Evolutionary conservation across 208 protist species (phyloP), one percentile per base, ranked within the genome.

Genomic region (Acanthamoeba triangularis): DNA sequence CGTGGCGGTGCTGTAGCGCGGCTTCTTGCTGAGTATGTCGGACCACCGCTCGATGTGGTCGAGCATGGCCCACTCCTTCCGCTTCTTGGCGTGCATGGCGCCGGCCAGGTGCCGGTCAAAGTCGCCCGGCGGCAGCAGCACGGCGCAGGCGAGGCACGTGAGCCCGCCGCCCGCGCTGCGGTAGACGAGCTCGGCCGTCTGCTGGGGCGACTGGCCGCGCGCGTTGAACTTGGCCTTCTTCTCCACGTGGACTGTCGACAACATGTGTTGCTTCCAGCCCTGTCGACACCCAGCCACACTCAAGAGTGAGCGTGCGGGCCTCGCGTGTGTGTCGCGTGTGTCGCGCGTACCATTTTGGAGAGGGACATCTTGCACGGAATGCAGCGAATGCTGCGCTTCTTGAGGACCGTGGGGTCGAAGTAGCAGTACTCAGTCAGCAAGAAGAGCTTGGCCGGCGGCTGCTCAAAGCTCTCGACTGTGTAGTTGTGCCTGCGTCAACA

Each of bases 11-110:
- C 74, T 84, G 74, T 84, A 84, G 41, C 74, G 74, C 20, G 74
- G 74, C 74, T 84, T 84, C 74, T 84, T 84, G 74, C 74, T 84
- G 74, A 84, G 30, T 20, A 84, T 84, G 37, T 84, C 74, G 14
- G 74, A 84, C 74, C 74, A 84, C 25, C 74, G 74, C 44, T 84
- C 74, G 74, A 84, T 84, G 37, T 84, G 74, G 44, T 84, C 74
- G 3, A 84, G 74, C 74, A 84, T 25, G 41, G 74, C 74, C 74
- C 74, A 84, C 25, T 54, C 74, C 37, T n/a, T 44, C 44, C 74
- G 74, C 37, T 49, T 44, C 44, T 84, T 84, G 74, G 33, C 44
- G 74, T 84, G 74, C n/a, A 18, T 10, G 37, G 35, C 10, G 6
- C 74, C 74, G 23, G 28, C 41, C 14, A 84, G 41, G 33, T 84